Evolutionary conservation across 1,284 basidiomycete genomes (phyloP).

Genomic region (Sanghuangporus weigelae): DNA sequence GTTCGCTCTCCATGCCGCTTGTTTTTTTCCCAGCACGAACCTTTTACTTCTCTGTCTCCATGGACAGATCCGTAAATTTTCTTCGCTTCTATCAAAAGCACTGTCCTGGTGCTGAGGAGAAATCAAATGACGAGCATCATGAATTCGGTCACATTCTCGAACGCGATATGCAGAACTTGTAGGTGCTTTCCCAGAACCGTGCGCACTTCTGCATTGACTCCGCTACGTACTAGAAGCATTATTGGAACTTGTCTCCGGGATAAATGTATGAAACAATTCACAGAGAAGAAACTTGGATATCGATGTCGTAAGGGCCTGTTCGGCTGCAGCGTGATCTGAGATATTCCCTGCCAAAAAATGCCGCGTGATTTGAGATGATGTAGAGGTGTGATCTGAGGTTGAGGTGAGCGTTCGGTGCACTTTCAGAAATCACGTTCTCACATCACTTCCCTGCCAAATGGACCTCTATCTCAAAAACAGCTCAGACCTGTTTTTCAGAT

Average conservation of each 20-base stretch:
- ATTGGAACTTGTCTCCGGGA: slow-evolving; percentile 78
- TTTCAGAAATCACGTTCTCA: too few species aligned
- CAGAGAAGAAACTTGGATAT: slow-evolving; percentile 62
- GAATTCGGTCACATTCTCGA: slow-evolving; percentile 64
- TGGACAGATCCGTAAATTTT: slow-evolving; percentile 67
- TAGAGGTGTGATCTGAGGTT: too few species aligned
- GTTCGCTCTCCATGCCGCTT: background rate
- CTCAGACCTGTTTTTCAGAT: too few species aligned
- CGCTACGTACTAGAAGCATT: slow-evolving; percentile 42
- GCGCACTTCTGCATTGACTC: background rate
- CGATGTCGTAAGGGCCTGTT: slow-evolving; percentile 61
- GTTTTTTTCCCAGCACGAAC: background rate
- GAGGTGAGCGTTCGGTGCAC: too few species aligned
- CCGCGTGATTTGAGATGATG: too few species aligned
- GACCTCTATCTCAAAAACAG: too few species aligned
- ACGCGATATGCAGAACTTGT: slow-evolving; percentile 61
- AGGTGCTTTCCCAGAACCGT: slow-evolving; percentile 20
- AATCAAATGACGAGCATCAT: slow-evolving; percentile 54
- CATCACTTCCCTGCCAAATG: too few species aligned
- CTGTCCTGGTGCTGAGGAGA: slow-evolving; percentile 53
- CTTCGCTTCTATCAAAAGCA: slow-evolving; percentile 83
- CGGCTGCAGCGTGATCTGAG: too few species aligned
- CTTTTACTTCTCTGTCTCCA: background rate
- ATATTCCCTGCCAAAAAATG: too few species aligned
- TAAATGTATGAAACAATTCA: slow-evolving; percentile 84